Conservation (phyloP, 164 flowering plant species). For the Nelumbo lutea region DNA sequence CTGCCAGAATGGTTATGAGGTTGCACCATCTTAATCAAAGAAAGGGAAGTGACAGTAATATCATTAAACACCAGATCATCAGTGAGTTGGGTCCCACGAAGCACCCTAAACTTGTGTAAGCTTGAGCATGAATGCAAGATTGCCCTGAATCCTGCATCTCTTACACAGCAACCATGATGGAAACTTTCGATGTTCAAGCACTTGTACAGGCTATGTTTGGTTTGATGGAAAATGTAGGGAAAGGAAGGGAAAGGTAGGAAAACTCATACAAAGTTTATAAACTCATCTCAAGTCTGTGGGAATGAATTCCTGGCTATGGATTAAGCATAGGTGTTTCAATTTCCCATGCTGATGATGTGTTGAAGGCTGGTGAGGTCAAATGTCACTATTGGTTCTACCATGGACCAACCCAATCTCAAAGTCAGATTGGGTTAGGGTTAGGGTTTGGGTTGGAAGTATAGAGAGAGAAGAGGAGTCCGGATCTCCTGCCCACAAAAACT, state of each 20-base stretch:
- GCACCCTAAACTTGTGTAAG: conserved; percentile 62
- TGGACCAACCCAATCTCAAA: conserved; percentile 23
- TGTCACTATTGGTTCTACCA: conserved; percentile 54
- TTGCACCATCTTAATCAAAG: conserved; percentile 78
- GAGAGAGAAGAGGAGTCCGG: too few species aligned
- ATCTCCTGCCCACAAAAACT: too few species aligned
- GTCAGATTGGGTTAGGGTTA: too few species aligned
- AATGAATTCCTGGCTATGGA: conserved; percentile 72
- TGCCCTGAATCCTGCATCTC: conserved; percentile 87
- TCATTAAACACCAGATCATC: conserved; percentile 78
- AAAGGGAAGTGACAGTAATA: conserved; percentile 80
- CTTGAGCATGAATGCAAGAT: conserved; percentile 77
- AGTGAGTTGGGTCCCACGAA: conserved; percentile 64
- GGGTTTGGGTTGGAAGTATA: too few species aligned
- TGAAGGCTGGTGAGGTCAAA: conserved; percentile 86
- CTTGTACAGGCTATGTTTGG: conserved; percentile 54
- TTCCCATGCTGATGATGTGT: conserved; percentile 62
- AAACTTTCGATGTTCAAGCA: conserved; percentile 79
- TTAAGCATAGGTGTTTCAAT: conserved; percentile 74
- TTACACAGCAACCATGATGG: conserved; percentile 83
- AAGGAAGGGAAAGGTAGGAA: too few species aligned
- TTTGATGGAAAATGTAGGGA: too few species aligned
- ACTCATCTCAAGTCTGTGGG: conserved; percentile 66
- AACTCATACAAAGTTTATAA: conserved; percentile 66
- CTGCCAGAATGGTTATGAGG: conserved; percentile 61